A percentile compares a stretch with the other conserved stretches of the same genome.
These are phyloP conservation scores for Paraglomus brasilianum DNA, from an alignment of 192 early-diverging fungal genomes.

Conservation along the genomic window DNA sequence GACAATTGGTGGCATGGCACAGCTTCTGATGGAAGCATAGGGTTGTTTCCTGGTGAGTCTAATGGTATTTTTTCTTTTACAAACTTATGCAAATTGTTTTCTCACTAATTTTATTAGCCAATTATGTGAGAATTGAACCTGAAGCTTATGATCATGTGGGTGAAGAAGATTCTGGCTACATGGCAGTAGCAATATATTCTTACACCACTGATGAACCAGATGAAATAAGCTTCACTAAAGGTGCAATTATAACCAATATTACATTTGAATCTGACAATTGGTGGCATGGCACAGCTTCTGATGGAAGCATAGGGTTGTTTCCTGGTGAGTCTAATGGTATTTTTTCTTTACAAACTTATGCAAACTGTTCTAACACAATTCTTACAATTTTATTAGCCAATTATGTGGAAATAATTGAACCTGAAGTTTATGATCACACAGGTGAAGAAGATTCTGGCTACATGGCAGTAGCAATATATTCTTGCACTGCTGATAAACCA, in stretches of 20 bases:
- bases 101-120: conserved; percentile 33
- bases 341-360: not conserved
- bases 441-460: conserved; percentile 38
- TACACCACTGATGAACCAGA: conserved; percentile 85
- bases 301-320: conserved; percentile 66
- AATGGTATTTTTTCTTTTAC: too few relatives aligned
- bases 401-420: conserved; percentile 59
- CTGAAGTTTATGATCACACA: conserved; percentile 24
- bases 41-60: conserved; percentile 76
- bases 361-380: not conserved
- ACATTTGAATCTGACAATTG: conserved; percentile 85
- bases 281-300: conserved; percentile 77
- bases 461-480: conserved; percentile 68
- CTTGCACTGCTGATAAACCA: conserved; percentile 82
- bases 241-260: conserved; percentile 74
- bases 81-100: not conserved
- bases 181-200: conserved; percentile 73
- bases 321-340: conserved; percentile 65
- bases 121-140: conserved; percentile 59
- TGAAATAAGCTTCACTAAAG: conserved; percentile 79
- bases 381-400: conserved; percentile 37
- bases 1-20: conserved; percentile 94
- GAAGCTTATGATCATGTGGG: conserved; percentile 26
- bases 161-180: conserved; percentile 38
- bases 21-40: conserved; percentile 49